Base-by-base conservation (phyloP, 441 rosid species). In the Kokia cookei region DNA sequence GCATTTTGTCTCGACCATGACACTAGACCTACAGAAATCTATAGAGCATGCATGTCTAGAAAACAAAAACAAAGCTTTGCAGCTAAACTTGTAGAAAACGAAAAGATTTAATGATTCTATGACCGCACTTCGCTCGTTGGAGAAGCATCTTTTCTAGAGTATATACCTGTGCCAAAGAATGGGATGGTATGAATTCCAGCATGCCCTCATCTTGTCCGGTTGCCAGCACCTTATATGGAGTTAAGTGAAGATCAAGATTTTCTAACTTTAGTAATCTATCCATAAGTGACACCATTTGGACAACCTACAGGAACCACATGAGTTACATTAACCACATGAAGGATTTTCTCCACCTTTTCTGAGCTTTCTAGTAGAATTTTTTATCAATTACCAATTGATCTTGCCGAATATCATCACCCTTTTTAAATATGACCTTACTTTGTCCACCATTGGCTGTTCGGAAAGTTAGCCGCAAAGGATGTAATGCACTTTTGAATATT, bases 251-350 rank as follows among this genome's bases (percentile, higher is more conserved):
- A 82, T 96, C 98, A 73, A 96, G 93, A 84, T 96, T 93, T 83
- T 96, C 99, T 77, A 91, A 85, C 87, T 96, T 93, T 69, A 96
- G 97, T 76, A 93, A 82, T 61, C 98, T 91, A 88, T 96, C 99
- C 99, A 96, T 93, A 57, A 96, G 97, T 75, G 93, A 96, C 57
- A 96, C 99, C 98, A 96, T 92, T 90, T 93, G 99, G 76, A 96
- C 89, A 84, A 96, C 98, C 98, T 96, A 79, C 7, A 82, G 64
- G 75, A 45, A 80, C 73, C 65, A 82, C 59, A 78, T 70, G 48
- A 76, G 68, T 26, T 13, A 40, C 57, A 79, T 65, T 27, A 72
- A 40, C 42, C 59, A 70, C 71, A 68, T 53, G 65, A 77, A 66
- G 45, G 19, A 54, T 29, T 53, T 12, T 19, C 51, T 65, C 63